Percentiles rank a stretch among this genome's conserved stretches.
These are phyloP conservation scores for Calamus simplicifolius DNA, from an alignment of 176 grass and related monocot genomes.

Conservation along the genomic window DNA sequence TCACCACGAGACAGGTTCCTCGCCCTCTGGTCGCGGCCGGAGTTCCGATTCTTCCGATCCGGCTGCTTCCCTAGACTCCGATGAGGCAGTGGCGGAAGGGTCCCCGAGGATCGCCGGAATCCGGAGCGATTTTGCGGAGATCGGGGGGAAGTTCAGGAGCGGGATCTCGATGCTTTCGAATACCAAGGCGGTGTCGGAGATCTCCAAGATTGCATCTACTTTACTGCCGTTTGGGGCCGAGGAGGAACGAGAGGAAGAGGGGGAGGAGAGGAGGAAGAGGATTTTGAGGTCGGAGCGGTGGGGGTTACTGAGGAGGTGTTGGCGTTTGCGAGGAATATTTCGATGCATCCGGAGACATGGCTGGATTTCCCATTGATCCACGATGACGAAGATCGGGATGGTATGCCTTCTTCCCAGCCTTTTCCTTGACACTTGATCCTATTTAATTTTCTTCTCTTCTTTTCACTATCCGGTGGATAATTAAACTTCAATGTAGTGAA, in stretches of 20 bases:
- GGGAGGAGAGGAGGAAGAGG: conserved; percentile 24
- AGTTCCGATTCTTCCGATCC: no score
- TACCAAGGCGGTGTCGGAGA: conserved; percentile 43
- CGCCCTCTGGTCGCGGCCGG: no score
- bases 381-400: conserved; percentile 35
- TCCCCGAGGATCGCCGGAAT: conserved; percentile 55
- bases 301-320: conserved; percentile 50
- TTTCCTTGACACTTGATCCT: no score
- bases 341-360: conserved; percentile 58
- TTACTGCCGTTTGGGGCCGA: conserved; percentile 59
- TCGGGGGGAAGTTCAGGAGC: conserved; percentile 55
- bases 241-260: conserved; percentile 19
- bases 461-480: no score
- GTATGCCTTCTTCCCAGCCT: conserved; percentile 14
- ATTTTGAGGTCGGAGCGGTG: not conserved
- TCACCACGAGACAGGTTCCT: no score
- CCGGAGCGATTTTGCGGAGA: conserved; percentile 65
- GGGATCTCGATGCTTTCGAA: conserved; percentile 60
- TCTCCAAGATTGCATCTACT: conserved; percentile 72
- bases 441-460: no score
- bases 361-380: conserved; percentile 53
- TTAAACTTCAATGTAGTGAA: no score
- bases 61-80: no score
- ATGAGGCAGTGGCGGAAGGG: conserved; percentile 3
- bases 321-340: conserved; percentile 55